Conservation (phyloP, 805 yeast genomes). For the Brettanomyces sp. region DNA sequence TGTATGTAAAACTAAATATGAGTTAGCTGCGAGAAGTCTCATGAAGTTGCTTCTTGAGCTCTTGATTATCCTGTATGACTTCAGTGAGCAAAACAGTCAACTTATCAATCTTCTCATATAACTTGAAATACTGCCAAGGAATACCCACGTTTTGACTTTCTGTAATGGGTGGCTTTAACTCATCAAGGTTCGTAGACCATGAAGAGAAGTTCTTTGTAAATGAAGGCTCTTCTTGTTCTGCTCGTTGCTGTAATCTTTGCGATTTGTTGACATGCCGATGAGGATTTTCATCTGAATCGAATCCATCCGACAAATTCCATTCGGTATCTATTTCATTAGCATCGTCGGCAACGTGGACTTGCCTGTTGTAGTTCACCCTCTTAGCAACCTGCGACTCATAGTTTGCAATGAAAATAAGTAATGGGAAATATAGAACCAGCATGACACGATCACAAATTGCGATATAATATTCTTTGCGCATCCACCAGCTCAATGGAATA, state of each 20-base stretch:
- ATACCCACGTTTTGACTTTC: conserved; percentile 46
- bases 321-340: conserved; percentile 69
- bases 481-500: conserved; percentile 30
- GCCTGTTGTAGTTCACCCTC: conserved; percentile 63
- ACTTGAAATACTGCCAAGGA: conserved; percentile 53
- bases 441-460: conserved; percentile 45
- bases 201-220: conserved; percentile 40
- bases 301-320: conserved; percentile 82
- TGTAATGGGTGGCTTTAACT: conserved; percentile 49
- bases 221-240: conserved; percentile 62
- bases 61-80: conserved; percentile 23
- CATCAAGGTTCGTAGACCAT: conserved; percentile 44
- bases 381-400: conserved; percentile 61
- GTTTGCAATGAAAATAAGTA: conserved; percentile 47
- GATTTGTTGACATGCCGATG: conserved; percentile 22
- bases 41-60: conserved; percentile 6
- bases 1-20: no score
- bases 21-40: background rate
- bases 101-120: conserved; percentile 43
- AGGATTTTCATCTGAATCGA: conserved; percentile 27
- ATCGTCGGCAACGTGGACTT: conserved; percentile 59
- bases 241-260: conserved; percentile 44
- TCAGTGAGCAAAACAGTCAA: conserved; percentile 31
- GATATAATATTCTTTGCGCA: conserved; percentile 22
- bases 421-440: conserved; percentile 61